Base-by-base conservation (phyloP, 2,329 filamentous ascomycete genomes). In the Pseudogymnoascus sp. region DNA sequence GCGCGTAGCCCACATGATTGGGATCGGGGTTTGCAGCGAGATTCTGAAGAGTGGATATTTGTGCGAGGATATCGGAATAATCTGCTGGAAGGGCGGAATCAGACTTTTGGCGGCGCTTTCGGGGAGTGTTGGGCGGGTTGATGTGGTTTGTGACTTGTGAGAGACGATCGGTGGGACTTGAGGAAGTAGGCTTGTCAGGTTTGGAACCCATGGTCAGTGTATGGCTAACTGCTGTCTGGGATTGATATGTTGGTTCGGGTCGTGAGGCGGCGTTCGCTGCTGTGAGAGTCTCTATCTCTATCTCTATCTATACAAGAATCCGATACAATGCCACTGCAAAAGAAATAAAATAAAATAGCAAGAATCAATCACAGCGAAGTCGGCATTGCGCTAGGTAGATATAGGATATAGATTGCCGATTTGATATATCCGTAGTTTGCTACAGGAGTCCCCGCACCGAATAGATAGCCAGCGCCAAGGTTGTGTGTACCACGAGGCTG, bases 51-150 rank as follows among this genome's bases (percentile, higher is more conserved):
- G 77, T 76, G 4, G 74, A 67, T n/a, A 88, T 76, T 67, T 87
- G 83, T n/a, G 73, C 75, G 0, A 86, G 79, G 14, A 87, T 79
- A 67, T 88, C 85, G 36, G 81, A 83, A 72, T 87, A 85, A 71
- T 88, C 84, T 60, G 82, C 78, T 25, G 85, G 84, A 0, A 85
- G 76, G 7, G 76, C 76, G 44, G 72, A 28, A 60, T 64, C 31
- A 6, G 36, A 25, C 34, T 60, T 60, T 60, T 60, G 59, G 59
- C 64, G 62, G 61, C 64, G 66, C 37, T 72, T 67, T 72, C 70
- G 64, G 72, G 71, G 42, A 71, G 71, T 62, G 68, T 31, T 38
- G 63, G 21, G 65, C 62, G 62, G 67, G 46, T 59, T 67, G 65
- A 71, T 69, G 69, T 65, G 73, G 44, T 63, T 70, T 64, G 67